Conservation (phyloP, 169 alveolate species). For the Plasmodium coatneyi region DNA sequence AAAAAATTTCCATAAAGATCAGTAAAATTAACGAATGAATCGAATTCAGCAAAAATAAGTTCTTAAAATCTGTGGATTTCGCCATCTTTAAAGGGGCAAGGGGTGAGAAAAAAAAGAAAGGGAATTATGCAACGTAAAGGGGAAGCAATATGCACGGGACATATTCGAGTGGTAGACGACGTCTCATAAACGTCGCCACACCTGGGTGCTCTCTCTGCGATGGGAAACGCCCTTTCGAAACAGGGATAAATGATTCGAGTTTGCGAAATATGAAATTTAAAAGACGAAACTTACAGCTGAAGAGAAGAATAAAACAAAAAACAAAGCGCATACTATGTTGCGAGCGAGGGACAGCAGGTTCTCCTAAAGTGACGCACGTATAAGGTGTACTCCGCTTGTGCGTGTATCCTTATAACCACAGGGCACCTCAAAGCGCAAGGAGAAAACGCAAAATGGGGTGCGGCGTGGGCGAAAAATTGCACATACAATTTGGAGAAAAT, state of each 20-base stretch:
- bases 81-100: background rate
- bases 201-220: background rate
- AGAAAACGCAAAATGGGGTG: background rate
- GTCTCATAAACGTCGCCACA: background rate
- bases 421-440: background rate
- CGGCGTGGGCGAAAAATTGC: background rate
- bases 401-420: background rate
- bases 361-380: background rate
- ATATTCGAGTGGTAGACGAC: background rate
- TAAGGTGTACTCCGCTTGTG: background rate
- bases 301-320: background rate
- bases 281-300: background rate
- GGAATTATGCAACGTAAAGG: background rate
- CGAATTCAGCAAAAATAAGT: constrained; percentile 59
- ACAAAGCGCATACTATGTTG: background rate
- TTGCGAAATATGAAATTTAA: background rate
- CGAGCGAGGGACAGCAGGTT: background rate
- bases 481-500: background rate
- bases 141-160: background rate
- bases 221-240: background rate
- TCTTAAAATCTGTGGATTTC: constrained; percentile 19
- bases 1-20: constrained; percentile 54
- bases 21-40: constrained; percentile 18
- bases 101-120: background rate
- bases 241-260: background rate